phyloP scores from a whole-genome alignment of 176 grass and related monocot genomes.

The Stipa capillata region DNA sequence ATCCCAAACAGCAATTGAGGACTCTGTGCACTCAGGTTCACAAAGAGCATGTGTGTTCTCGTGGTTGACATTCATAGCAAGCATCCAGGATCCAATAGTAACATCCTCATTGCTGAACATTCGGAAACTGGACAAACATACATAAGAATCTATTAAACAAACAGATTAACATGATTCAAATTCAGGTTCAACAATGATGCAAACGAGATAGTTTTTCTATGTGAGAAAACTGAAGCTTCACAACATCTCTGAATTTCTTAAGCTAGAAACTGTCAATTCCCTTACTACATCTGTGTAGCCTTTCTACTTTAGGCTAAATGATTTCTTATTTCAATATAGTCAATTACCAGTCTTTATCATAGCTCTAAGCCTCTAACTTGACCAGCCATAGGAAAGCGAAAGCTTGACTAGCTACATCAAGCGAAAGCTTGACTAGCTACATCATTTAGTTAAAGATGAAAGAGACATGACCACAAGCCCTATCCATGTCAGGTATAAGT shows the following conservation, averaged over 20 bases:
- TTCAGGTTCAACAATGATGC: not conserved
- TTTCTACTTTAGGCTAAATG: not conserved
- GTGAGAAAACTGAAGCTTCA: not conserved
- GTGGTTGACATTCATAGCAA: constrained; percentile 97
- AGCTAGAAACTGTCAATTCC: not conserved
- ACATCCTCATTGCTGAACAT: constrained; percentile 99
- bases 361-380: not conserved
- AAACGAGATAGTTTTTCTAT: not conserved
- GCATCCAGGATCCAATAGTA: constrained; percentile 97
- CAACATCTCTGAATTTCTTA: not conserved
- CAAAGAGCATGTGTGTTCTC: constrained; percentile 83
- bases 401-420: not conserved
- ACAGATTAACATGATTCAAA: not conserved
- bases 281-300: not conserved
- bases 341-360: not conserved
- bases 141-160: not conserved
- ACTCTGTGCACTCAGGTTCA: constrained; percentile 60
- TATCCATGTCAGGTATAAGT: not conserved
- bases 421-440: not conserved
- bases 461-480: not conserved
- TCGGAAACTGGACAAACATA: constrained; percentile 63
- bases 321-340: not conserved
- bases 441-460: not conserved
- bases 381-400: not conserved
- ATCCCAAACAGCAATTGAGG: constrained; percentile 97